A percentile compares a stretch with the other conserved stretches of the same genome.
phyloP scores from a whole-genome alignment of 371 early-diverging fungal species.

The Blastocladiella emersonii region DNA sequence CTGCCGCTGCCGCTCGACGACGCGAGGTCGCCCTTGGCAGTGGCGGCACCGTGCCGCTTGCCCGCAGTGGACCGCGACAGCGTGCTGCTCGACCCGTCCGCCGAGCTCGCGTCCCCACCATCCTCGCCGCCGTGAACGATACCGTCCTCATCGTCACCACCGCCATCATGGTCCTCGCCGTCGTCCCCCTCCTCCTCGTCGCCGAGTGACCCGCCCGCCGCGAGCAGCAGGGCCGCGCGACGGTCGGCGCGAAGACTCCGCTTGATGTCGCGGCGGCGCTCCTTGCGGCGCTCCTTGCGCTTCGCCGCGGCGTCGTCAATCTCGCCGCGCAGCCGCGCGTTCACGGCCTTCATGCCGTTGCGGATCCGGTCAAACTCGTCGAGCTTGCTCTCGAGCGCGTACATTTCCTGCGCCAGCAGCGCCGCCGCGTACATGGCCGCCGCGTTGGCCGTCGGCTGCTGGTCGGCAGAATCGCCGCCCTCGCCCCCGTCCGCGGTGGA shows the following conservation, averaged over 20 bases:
- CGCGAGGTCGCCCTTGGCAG: too few relatives aligned
- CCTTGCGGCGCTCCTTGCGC: neutral
- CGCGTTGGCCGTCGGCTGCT: neutral
- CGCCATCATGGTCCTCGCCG: too few relatives aligned
- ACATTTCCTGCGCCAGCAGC: neutral
- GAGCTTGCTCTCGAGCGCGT: neutral
- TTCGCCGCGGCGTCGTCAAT: neutral
- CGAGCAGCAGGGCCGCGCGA: neutral
- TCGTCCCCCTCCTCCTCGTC: too few relatives aligned
- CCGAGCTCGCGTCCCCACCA: too few relatives aligned
- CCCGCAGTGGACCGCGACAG: too few relatives aligned
- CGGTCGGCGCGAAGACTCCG: neutral
- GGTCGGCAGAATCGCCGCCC: too few relatives aligned
- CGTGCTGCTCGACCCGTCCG: too few relatives aligned
- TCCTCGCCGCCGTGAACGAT: too few relatives aligned
- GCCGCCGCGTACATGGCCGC: neutral
- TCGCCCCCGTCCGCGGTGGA: too few relatives aligned
- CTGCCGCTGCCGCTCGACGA: too few relatives aligned
- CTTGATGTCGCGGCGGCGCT: neutral
- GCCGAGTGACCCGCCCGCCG: too few relatives aligned
- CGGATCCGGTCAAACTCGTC: neutral
- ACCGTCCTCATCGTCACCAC: neutral
- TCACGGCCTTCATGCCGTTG: neutral
- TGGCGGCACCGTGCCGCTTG: too few relatives aligned
- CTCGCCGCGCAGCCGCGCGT: neutral